Evolutionary conservation across 768 basidiomycete species (phyloP).

Genomic region (Tubosaeta brunneosetosa): DNA sequence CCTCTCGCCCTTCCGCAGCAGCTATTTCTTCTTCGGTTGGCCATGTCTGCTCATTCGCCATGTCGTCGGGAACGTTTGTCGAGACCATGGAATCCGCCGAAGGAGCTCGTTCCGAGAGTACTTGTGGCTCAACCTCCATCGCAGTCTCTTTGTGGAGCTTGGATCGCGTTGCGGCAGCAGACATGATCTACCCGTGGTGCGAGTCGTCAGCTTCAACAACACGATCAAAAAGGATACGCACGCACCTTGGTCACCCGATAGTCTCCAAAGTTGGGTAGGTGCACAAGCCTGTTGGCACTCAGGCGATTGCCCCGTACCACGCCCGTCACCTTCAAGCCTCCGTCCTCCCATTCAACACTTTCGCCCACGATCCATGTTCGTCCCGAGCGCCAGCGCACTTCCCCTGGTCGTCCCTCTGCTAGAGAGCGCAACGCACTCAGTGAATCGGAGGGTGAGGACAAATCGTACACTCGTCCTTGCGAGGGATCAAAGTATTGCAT

Average conservation of each 20-base stretch:
- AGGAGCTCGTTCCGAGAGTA: slow-evolving; percentile 58
- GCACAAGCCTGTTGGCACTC: slow-evolving; percentile 80
- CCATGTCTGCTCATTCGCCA: slow-evolving; percentile 97
- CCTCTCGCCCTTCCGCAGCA: slow-evolving; percentile 25
- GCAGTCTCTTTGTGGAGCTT: slow-evolving; percentile 33
- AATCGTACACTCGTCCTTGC: slow-evolving; percentile 71
- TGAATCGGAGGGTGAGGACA: slow-evolving; percentile 58
- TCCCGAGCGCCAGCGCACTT: slow-evolving; percentile 79
- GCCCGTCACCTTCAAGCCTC: slow-evolving; percentile 73
- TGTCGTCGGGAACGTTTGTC: slow-evolving; percentile 81
- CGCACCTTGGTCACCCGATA: slow-evolving; percentile 77
- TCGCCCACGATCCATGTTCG: slow-evolving; percentile 75
- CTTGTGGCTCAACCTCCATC: slow-evolving; percentile 67
- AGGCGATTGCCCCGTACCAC: slow-evolving; percentile 73
- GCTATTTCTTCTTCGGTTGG: slow-evolving; percentile 96
- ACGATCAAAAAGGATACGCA: not conserved
- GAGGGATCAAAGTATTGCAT: slow-evolving; percentile 91
- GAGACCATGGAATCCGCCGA: slow-evolving; percentile 84
- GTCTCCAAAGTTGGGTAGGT: slow-evolving; percentile 85
- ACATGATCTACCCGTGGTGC: slow-evolving; percentile 53
- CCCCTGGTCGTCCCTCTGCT: slow-evolving; percentile 78
- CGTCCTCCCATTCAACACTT: slow-evolving; percentile 57
- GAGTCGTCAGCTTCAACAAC: not conserved
- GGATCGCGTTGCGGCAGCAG: slow-evolving; percentile 43
- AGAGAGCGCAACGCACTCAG: slow-evolving; percentile 71